Conservation (phyloP, 2,329 filamentous ascomycete genomes). For the Neonectria ditissima region DNA sequence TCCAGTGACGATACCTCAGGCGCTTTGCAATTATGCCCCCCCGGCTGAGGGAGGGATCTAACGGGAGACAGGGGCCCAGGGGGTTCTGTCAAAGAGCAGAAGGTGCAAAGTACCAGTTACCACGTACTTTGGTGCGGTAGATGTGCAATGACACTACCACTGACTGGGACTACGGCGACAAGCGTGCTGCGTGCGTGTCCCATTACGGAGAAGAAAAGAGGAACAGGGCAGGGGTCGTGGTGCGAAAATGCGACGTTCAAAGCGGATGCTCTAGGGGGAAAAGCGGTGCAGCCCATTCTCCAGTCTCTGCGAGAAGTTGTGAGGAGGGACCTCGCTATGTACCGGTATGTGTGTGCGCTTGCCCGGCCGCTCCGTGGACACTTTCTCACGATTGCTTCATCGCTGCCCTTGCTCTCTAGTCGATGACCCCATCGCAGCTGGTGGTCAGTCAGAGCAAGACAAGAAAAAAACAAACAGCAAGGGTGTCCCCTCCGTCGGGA, state of each 20-base stretch:
- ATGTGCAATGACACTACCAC: not conserved
- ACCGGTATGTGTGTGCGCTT: no score
- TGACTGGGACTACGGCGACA: slow-evolving; percentile 5
- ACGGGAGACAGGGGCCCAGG: slow-evolving; percentile 1
- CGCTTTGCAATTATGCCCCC: slow-evolving; percentile 17
- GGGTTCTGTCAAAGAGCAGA: not conserved
- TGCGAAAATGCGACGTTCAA: not conserved
- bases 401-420: no score
- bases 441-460: slow-evolving; percentile 6
- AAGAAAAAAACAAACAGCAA: slow-evolving; percentile 12
- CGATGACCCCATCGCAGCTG: slow-evolving; percentile 2
- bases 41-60: slow-evolving; percentile 10
- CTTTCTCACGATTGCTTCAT: not conserved
- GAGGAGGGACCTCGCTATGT: no score
- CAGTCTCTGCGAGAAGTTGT: not conserved
- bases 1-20: not conserved
- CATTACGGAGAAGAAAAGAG: slow-evolving; percentile 12
- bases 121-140: not conserved
- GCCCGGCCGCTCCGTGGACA: not conserved
- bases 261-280: not conserved
- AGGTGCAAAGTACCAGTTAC: not conserved
- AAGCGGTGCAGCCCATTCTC: not conserved
- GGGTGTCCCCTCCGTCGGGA: slow-evolving; percentile 29
- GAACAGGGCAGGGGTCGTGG: not conserved
- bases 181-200: slow-evolving; percentile 17